Conservation (phyloP, 805 yeast species). For the Schizosaccharomyces lindneri region DNA sequence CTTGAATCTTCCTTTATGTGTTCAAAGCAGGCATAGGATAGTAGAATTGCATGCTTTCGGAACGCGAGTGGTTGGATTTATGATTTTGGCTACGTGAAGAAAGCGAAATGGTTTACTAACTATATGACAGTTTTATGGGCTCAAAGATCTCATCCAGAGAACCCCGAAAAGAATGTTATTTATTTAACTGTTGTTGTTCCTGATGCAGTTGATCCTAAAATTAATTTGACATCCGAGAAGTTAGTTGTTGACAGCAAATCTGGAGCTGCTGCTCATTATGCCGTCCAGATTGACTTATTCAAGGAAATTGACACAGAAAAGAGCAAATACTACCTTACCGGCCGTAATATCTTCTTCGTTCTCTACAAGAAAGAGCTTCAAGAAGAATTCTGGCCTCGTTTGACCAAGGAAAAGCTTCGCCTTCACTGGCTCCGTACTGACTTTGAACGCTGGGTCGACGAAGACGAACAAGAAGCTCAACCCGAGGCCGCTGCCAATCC, state of each 20-base stretch:
- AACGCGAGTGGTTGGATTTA: too few species aligned
- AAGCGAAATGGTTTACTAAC: not conserved
- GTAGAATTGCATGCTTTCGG: too few species aligned
- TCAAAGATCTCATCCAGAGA: constrained; percentile 67
- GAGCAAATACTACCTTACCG: constrained; percentile 33
- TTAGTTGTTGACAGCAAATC: constrained; percentile 32
- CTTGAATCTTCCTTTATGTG: not conserved
- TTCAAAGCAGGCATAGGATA: too few species aligned
- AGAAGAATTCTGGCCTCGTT: constrained; percentile 84
- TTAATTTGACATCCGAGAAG: constrained; percentile 31
- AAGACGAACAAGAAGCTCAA: constrained; percentile 76
- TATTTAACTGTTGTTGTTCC: constrained; percentile 49
- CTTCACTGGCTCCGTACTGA: constrained; percentile 71
- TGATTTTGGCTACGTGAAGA: too few species aligned
- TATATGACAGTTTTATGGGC: constrained; percentile 58
- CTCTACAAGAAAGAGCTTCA: constrained; percentile 43
- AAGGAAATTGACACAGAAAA: constrained; percentile 45
- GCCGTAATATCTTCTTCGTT: constrained; percentile 37
- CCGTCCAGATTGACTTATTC: constrained; percentile 47
- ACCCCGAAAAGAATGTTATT: constrained; percentile 45
- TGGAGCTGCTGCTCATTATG: constrained; percentile 24
- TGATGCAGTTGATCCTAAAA: constrained; percentile 38
- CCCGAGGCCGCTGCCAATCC: constrained; percentile 15
- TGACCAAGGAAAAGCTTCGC: constrained; percentile 65
- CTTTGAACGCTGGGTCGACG: constrained; percentile 92